Evolutionary conservation across 768 basidiomycete species (phyloP), one percentile per base, ranked within the genome.

Genomic region (Epithele typhae): DNA sequence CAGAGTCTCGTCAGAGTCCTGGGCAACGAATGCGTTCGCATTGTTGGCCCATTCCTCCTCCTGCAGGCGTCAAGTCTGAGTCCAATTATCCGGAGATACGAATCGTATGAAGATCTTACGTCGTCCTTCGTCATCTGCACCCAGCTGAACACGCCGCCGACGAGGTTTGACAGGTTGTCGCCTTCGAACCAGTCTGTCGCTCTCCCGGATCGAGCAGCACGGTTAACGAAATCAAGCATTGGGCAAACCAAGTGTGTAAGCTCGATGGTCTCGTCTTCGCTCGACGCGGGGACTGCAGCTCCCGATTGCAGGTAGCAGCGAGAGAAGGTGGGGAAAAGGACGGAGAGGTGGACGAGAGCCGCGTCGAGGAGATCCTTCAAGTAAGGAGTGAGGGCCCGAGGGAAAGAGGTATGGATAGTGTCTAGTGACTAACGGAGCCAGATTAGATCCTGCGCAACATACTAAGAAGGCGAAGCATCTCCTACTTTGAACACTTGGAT

Each of bases 1-100:
- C 43, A 87, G 81, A 1, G 83, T 83, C 51, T 95, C 92, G 50
- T 97, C 95, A 44, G 96, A 92, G 59, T 97, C 94, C 60, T 98
- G 92, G 21, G 87, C 85, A 24, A 98, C 83, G 59, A 98, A 98
- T 3, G 86, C 81, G 55, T 98, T 97, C 3, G 90, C 82, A 56
- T 96, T 87, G 43, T 75, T 79, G 2, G 81, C 78, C 95, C 95
- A 98, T 14, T 81, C 85, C 24, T 93, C 91, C 60, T 93, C 92
- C 92, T 97, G 51, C 8, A 30, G 8, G 35, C 35, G 17, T 30
- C 8, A n/a, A 9, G 8, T 9, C 9, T 36, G 6, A 36, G 18
- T n/a, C 9, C 7, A 9, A 6, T 36, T 14, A 17, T 8, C 17
- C 6, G 8, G 35, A 19, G 35, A 14, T 8, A n/a, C 35, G 35